These are phyloP conservation scores for Xerocomellus intermedius DNA, from an alignment of 768 basidiomycete species.

Conservation along the genomic window DNA sequence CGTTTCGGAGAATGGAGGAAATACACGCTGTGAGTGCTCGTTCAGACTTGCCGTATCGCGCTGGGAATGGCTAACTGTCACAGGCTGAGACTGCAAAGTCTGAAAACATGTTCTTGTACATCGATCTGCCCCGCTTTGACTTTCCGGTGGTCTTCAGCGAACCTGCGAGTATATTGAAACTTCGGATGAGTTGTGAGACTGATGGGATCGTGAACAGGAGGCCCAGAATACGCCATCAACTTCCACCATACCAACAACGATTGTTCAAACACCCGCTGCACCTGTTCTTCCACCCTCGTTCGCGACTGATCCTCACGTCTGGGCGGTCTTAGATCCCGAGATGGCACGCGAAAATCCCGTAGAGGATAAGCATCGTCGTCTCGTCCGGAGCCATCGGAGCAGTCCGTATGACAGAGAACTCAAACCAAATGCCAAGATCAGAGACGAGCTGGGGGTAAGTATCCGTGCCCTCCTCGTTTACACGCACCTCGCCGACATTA, in stretches of 20 bases:
- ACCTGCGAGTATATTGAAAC: constrained; percentile 48
- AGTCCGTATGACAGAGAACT: constrained; percentile 94
- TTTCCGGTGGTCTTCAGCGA: constrained; percentile 97
- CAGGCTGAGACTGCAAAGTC: constrained; percentile 91
- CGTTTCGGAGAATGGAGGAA: constrained; percentile 93
- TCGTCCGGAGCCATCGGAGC: constrained; percentile 92
- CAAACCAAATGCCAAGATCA: constrained; percentile 93
- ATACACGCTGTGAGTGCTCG: constrained; percentile 72
- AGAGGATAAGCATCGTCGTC: constrained; percentile 92
- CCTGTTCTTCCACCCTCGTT: constrained; percentile 49
- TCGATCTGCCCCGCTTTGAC: constrained; percentile 94
- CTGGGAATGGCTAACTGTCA: neutral
- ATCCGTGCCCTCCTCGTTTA: neutral
- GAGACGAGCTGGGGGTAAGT: constrained; percentile 88
- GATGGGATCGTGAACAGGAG: constrained; percentile 34
- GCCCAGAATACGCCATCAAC: constrained; percentile 39
- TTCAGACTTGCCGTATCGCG: neutral
- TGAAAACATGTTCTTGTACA: constrained; percentile 91
- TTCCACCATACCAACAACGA: constrained; percentile 40
- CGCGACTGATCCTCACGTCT: constrained; percentile 67
- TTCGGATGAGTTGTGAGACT: neutral
- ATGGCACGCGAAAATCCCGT: constrained; percentile 91
- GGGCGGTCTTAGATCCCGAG: constrained; percentile 91
- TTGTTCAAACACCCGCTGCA: constrained; percentile 39
- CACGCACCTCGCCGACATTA: neutral